Evolutionary conservation across 129 eudicot genomes (phyloP).

Genomic region (Dittrichia graveolens): DNA sequence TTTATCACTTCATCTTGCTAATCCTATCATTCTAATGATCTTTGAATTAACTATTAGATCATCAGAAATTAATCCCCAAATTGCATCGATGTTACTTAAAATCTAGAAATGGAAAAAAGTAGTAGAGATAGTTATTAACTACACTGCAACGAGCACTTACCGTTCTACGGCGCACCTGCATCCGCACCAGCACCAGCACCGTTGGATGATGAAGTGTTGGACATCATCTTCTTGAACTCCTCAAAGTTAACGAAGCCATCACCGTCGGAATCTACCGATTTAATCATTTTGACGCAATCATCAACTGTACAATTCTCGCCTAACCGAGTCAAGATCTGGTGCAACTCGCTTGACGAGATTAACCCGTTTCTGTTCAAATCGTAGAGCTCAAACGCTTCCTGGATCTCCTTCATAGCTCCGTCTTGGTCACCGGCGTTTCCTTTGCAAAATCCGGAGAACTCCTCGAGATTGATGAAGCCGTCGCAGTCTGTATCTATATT

Average conservation of each 20-base stretch:
- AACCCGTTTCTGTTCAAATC: slow-evolving; percentile 11
- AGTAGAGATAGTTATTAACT: neutral
- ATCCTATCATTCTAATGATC: too few relatives aligned
- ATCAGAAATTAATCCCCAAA: too few relatives aligned
- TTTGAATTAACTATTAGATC: too few relatives aligned
- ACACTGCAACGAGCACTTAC: neutral
- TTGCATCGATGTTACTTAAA: too few relatives aligned
- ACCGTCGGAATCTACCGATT: slow-evolving; percentile 2
- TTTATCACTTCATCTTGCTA: too few relatives aligned
- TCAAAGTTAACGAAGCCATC: slow-evolving; percentile 13
- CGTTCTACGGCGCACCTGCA: neutral
- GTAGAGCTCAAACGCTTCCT: slow-evolving; percentile 9
- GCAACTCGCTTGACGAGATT: slow-evolving; percentile 16
- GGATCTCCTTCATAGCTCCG: slow-evolving; percentile 7
- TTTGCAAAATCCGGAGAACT: slow-evolving; percentile 21
- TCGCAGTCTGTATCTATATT: slow-evolving; percentile 21
- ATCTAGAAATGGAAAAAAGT: neutral
- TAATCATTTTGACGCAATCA: slow-evolving; percentile 9
- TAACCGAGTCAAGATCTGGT: slow-evolving; percentile 20
- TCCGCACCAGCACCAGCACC: neutral
- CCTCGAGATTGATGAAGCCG: slow-evolving; percentile 24
- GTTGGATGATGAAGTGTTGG: neutral
- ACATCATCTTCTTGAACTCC: slow-evolving; percentile 17
- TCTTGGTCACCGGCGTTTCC: slow-evolving; percentile 13
- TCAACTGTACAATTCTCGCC: slow-evolving; percentile 30